Evolutionary conservation across 352 stramenopile species (phyloP).

Genomic region (Phytophthora hibernalis): DNA sequence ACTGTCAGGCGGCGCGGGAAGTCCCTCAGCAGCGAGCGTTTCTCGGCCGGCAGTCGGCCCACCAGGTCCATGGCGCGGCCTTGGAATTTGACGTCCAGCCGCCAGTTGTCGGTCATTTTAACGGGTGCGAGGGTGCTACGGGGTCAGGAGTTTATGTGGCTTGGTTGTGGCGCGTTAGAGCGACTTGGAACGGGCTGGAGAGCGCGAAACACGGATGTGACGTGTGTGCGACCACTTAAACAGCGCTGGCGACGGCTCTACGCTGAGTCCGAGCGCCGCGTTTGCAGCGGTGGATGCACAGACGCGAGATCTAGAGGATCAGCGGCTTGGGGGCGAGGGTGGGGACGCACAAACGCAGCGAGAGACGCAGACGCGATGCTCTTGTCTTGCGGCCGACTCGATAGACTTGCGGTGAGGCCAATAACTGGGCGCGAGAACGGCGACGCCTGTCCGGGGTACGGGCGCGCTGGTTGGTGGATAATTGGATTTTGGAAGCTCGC

Average conservation of each 20-base stretch:
- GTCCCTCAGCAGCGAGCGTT: conserved; percentile 76
- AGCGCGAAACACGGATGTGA: conserved; percentile 5
- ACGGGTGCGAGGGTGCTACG: not conserved
- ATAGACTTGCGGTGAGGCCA: conserved; percentile 18
- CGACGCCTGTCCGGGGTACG: conserved; percentile 22
- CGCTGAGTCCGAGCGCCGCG: conserved; percentile 6
- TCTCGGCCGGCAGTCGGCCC: conserved; percentile 80
- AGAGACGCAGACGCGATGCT: conserved; percentile 15
- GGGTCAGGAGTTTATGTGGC: not conserved
- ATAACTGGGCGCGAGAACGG: conserved; percentile 35
- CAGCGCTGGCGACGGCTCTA: not conserved
- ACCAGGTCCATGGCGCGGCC: conserved; percentile 73
- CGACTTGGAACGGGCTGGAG: not conserved
- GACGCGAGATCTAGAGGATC: not conserved
- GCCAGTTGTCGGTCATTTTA: conserved; percentile 79
- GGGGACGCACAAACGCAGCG: conserved; percentile 20
- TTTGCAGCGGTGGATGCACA: conserved; percentile 5
- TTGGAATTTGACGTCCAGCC: conserved; percentile 88
- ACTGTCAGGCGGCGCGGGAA: conserved; percentile 81
- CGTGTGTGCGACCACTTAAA: conserved; percentile 1
- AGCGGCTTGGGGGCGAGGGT: not conserved
- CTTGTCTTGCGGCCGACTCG: conserved; percentile 14
- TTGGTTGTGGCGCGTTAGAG: not conserved
- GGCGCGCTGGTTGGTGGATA: conserved; percentile 39
- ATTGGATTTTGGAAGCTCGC: not conserved